Evolutionary conservation across 257 asterid genomes (phyloP), one percentile per base, ranked within the genome.

Genomic region (Fraxinus anomala): DNA sequence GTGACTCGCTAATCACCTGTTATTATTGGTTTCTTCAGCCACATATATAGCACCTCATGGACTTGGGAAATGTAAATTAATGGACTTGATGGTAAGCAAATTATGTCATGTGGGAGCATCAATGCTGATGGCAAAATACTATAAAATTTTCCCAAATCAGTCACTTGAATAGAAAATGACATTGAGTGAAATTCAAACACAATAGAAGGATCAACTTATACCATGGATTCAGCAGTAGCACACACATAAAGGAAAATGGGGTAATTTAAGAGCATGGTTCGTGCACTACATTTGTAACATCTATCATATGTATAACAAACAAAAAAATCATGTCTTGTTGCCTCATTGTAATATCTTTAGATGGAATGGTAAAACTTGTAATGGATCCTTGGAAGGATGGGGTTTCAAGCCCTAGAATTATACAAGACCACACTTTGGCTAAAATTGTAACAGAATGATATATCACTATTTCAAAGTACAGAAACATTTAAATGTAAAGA

Each of bases 401-500:
- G 42, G 44, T 42, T 68, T 49, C 51, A 51, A 76, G 37, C 61
- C 74, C 31, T 44, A 26, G 28, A 44, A 12, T 26, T 61, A 21
- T 56, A 56, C 67, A 56, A 56, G 67, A 56, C 13, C 30, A 56
- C 30, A 56, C 21, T 56, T 13, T 5, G 13, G 56, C 71, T 10
- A 21, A n/a, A 21, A 61, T 74, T 14, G 23, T 12, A 63, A 69
- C 19, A 21, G 40, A 39, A 75, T 5, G 28, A 26, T 26, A 34
- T 70, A 81, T 76, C 75, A 75, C 74, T 70, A 72, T n/a, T 49
- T 44, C 51, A 74, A 73, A 82, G 28, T 17, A 73, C 56, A 44
- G 21, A 47, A 75, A 49, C 34, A 6, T 72, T 68, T 36, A 26
- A 80, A 72, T 71, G 28, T 68, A 54, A 68, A 39, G 78, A 44